These are phyloP conservation scores for Dictyostelium citrinum DNA, from an alignment of 78 protist genomes.

Conservation along the genomic window DNA sequence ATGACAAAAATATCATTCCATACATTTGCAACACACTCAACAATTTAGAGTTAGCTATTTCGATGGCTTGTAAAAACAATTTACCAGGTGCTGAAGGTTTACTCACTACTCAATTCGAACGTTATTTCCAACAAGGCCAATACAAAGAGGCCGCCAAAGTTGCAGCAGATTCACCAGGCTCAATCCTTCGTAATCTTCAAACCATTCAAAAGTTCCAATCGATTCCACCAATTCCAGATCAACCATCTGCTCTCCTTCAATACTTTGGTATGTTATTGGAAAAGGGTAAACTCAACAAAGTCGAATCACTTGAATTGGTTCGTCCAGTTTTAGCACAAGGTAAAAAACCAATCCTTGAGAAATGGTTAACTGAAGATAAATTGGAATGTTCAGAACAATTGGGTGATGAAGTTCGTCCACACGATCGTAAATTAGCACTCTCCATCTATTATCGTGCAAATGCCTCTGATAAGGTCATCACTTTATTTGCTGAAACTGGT, in stretches of 20 bases:
- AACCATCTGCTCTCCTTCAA: slow-evolving; percentile 92
- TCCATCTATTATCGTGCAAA: slow-evolving; percentile 93
- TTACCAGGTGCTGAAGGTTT: slow-evolving; percentile 97
- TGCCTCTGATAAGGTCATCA: slow-evolving; percentile 91
- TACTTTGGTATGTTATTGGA: slow-evolving; percentile 97
- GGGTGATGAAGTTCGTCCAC: slow-evolving; percentile 94
- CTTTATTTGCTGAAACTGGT: slow-evolving; percentile 92
- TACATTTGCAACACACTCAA: slow-evolving; percentile 86
- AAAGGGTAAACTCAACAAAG: slow-evolving; percentile 90
- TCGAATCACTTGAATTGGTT: slow-evolving; percentile 97
- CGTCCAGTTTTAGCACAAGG: slow-evolving; percentile 94
- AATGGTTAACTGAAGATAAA: slow-evolving; percentile 97
- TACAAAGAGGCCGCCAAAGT: slow-evolving; percentile 95
- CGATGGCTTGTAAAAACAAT: slow-evolving; percentile 92
- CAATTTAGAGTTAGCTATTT: slow-evolving; percentile 91
- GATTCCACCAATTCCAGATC: slow-evolving; percentile 81
- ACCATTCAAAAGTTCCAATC: slow-evolving; percentile 95
- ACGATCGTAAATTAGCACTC: slow-evolving; percentile 89
- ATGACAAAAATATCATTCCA: slow-evolving; percentile 93
- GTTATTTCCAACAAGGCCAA: slow-evolving; percentile 76
- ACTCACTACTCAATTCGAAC: slow-evolving; percentile 90
- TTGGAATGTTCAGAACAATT: slow-evolving; percentile 98
- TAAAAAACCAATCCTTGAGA: slow-evolving; percentile 89
- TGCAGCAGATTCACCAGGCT: slow-evolving; percentile 93
- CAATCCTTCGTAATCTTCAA: slow-evolving; percentile 91